Conservation (phyloP, 148 eudicot species). For the Polygonum aviculare region DNA sequence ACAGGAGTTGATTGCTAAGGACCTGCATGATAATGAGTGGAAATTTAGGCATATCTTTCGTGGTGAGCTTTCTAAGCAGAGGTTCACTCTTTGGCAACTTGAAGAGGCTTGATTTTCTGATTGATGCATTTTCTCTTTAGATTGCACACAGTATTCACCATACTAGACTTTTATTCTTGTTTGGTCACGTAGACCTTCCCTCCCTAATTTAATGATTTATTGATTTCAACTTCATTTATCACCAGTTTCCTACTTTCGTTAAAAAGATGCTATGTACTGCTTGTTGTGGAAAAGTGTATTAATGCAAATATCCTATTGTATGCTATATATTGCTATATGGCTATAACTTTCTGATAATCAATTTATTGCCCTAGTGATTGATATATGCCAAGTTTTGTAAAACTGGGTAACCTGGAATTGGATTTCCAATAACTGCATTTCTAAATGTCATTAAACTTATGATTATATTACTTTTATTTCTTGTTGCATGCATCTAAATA, state of each 20-base stretch:
- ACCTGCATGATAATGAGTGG: slow-evolving; percentile 76
- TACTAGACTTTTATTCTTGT: background rate
- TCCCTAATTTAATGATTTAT: background rate
- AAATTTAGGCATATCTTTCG: slow-evolving; percentile 70
- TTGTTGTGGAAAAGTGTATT: background rate
- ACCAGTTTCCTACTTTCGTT: background rate
- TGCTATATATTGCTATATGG: background rate
- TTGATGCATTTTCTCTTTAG: background rate
- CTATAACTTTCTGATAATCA: background rate
- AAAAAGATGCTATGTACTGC: background rate
- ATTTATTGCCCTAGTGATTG: background rate
- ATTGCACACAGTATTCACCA: background rate
- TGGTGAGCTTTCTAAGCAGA: slow-evolving; percentile 26
- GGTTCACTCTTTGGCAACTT: background rate
- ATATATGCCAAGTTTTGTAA: background rate
- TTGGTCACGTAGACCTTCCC: background rate
- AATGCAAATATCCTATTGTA: background rate
- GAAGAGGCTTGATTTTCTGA: background rate
- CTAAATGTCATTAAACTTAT: background rate
- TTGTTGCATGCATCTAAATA: background rate
- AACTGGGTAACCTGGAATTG: background rate
- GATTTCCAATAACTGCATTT: background rate
- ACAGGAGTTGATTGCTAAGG: slow-evolving; percentile 61
- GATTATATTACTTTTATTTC: background rate
- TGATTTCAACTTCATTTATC: background rate